phyloP scores from a whole-genome alignment of 164 flowering plant genomes.

The grape (Vitis vinifera) region ASM3070453v1 NC_081816.1:7416001-7416500 shows the following conservation, averaged over 20 bases:
- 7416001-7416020: constrained; percentile 44
- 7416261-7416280: constrained; percentile 39
- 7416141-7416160: constrained; percentile 27
- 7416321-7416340: constrained; percentile 35
- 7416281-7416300: constrained; percentile 27
- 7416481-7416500: constrained; percentile 39
- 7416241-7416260: constrained; percentile 39
- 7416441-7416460: constrained; percentile 50
- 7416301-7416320: constrained; percentile 33
- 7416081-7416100: constrained; percentile 38
- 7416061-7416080: constrained; percentile 34
- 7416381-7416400: constrained; percentile 47
- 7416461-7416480: constrained; percentile 41
- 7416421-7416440: constrained; percentile 34
- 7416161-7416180: constrained; percentile 43
- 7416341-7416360: constrained; percentile 46
- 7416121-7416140: constrained; percentile 47
- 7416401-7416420: constrained; percentile 30
- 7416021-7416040: constrained; percentile 39
- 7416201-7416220: constrained; percentile 49
- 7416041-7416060: constrained; percentile 39
- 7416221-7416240: constrained; percentile 39
- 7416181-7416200: constrained; percentile 50
- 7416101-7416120: constrained; percentile 47
- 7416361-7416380: constrained; percentile 34